phyloP scores from a whole-genome alignment of 1,284 basidiomycete genomes.

The Leccinum angustisporum region DNA sequence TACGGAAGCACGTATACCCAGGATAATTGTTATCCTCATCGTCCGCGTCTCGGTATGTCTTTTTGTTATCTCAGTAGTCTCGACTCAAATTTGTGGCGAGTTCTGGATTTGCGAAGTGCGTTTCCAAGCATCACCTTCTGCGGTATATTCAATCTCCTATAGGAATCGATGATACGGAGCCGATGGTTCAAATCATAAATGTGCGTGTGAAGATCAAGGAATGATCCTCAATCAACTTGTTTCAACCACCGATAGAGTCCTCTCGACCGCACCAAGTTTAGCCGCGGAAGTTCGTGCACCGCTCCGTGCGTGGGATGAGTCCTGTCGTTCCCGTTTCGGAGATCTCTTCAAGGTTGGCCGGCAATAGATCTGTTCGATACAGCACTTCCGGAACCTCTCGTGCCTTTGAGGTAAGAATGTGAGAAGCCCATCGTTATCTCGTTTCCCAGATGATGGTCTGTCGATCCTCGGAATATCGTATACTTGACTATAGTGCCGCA shows the following conservation, averaged over 20 bases:
- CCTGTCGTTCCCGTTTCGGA: conserved; percentile 6
- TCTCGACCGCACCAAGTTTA: neutral
- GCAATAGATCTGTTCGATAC: conserved; percentile 14
- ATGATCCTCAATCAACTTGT: conserved; percentile 5
- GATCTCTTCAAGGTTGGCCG: neutral
- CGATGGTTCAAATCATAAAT: neutral
- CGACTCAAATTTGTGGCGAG: neutral
- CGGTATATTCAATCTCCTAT: neutral
- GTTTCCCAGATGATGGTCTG: conserved; percentile 2
- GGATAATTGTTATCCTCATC: neutral
- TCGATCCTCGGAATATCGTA: conserved; percentile 16
- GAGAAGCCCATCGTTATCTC: neutral
- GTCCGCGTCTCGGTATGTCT: conserved; percentile 5
- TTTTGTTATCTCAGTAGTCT: neutral
- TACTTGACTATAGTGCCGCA: neutral
- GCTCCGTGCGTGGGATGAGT: conserved; percentile 9
- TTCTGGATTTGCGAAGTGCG: neutral
- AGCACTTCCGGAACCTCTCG: neutral
- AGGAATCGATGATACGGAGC: neutral
- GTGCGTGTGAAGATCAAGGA: neutral
- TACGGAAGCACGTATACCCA: neutral
- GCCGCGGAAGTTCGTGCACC: conserved; percentile 1
- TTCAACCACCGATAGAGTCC: neutral
- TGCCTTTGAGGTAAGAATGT: neutral
- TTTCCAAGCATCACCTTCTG: neutral